A percentile compares a stretch with the other conserved stretches of the same genome.
Conservation (phyloP, 2,329 filamentous ascomycete species). For the Cercospora sesami region DNA sequence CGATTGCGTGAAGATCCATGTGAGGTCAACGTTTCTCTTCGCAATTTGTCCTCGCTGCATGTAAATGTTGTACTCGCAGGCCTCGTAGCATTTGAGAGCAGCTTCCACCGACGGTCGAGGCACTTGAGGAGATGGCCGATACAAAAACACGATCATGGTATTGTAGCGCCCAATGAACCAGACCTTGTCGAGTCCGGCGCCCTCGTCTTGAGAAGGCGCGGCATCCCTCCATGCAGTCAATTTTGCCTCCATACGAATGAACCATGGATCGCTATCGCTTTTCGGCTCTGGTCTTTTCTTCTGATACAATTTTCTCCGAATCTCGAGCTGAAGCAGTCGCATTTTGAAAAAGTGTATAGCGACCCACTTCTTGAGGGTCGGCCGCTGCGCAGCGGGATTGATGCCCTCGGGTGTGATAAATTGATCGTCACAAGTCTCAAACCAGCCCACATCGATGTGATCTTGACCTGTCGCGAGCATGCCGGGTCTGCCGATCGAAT, state of each 20-base stretch:
- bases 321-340: slow-evolving; percentile 83
- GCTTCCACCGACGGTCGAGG: slow-evolving; percentile 79
- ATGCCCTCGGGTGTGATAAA: slow-evolving; percentile 80
- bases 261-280: slow-evolving; percentile 84
- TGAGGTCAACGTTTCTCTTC: slow-evolving; percentile 74
- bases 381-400: slow-evolving; percentile 61
- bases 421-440: slow-evolving; percentile 76
- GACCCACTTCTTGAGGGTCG: slow-evolving; percentile 79
- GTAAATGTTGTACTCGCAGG: slow-evolving; percentile 76
- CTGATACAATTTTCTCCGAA: slow-evolving; percentile 81
- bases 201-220: slow-evolving; percentile 69
- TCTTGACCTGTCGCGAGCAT: slow-evolving; percentile 81
- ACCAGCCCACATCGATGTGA: slow-evolving; percentile 81
- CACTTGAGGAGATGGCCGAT: slow-evolving; percentile 87
- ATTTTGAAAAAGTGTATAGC: slow-evolving; percentile 93
- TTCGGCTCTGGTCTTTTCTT: slow-evolving; percentile 74
- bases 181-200: slow-evolving; percentile 67
- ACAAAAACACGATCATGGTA: slow-evolving; percentile 84
- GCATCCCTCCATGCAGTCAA: slow-evolving; percentile 76
- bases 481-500: slow-evolving; percentile 82
- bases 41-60: slow-evolving; percentile 79
- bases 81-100: slow-evolving; percentile 79
- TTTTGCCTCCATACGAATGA: slow-evolving; percentile 73
- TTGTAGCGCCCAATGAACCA: slow-evolving; percentile 72
- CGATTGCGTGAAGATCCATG: slow-evolving; percentile 88